Evolutionary conservation across 805 yeast species (phyloP), one percentile per base, ranked within the genome.

Genomic region (Kodamaea jinghongensis): DNA sequence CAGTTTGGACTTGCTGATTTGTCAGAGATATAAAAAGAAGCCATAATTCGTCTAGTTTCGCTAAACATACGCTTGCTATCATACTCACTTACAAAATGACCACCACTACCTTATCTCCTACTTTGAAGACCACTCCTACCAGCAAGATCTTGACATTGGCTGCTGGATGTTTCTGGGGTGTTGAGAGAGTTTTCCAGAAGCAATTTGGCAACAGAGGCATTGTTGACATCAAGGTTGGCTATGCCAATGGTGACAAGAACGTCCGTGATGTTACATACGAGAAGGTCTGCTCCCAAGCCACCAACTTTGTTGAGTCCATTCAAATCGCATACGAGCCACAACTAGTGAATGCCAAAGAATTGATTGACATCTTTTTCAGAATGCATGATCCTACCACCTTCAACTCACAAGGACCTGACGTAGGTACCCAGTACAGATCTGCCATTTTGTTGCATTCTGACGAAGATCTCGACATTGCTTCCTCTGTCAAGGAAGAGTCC

Each of bases 331-430:
- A 77, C 54, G 90, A 89, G 52, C 96, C 96, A 16, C 47, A 71
- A 2, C 48, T 60, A n/a, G 71, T 86, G 2, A 45, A 76, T 3
- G 71, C 79, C 52, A 75, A 64, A 41, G 86, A 83, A 20, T 63
- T 91, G 32, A 63, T 87, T 31, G 90, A 83, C 41, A 86, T 90
- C 50, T 93, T 91, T 70, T 90, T 88, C 69, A 73, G 83, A 53
- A 87, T 88, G 60, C 99, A 91, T 60, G 98, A 93, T 62, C 98
- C 99, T 34, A 93, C 98, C 2, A 82, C 89, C 2, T 45, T 73
- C 38, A 79, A 90, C 54, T 56, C 75, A 2, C 98, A 93, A 62
- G 99, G 99, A 3, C 85, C 86, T 13, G 97, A 91, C 55, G 51
- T 53, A 6, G 99, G 99, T 7, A 78, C 91, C 1, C 98, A 93